phyloP scores from a whole-genome alignment of 1,284 basidiomycete species.

The Kalmanozyma brasiliensis region DNA sequence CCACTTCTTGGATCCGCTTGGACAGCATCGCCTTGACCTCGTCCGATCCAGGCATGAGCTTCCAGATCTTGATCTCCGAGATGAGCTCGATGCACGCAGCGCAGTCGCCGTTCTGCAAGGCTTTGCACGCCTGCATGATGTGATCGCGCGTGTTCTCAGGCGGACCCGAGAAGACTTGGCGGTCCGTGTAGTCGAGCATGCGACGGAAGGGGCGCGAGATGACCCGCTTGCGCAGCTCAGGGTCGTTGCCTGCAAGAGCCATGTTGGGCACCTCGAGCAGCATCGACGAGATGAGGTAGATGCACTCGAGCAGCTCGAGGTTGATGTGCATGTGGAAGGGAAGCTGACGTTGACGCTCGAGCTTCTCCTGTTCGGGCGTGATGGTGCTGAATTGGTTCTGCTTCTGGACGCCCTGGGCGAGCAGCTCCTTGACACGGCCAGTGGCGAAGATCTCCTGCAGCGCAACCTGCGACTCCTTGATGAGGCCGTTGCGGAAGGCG shows the following conservation, averaged over 20 bases:
- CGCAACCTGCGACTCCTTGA: conserved; percentile 91
- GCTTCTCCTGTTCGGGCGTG: conserved; percentile 93
- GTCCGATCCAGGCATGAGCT: conserved; percentile 84
- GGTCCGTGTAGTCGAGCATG: conserved; percentile 94
- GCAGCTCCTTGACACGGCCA: conserved; percentile 91
- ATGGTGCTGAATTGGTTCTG: conserved; percentile 84
- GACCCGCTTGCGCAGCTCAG: conserved; percentile 77
- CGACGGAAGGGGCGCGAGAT: conserved; percentile 96
- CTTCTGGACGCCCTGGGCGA: conserved; percentile 91
- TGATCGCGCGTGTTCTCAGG: conserved; percentile 98
- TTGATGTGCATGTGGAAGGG: conserved; percentile 99
- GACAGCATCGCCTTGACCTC: conserved; percentile 94
- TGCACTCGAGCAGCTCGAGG: conserved; percentile 94
- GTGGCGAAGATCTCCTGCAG: conserved; percentile 96
- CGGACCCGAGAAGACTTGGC: conserved; percentile 96
- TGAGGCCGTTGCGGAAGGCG: conserved; percentile 93
- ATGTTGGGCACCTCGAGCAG: conserved; percentile 95
- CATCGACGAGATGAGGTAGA: conserved; percentile 98
- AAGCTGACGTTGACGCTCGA: conserved; percentile 92
- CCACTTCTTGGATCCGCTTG: conserved; percentile 98
- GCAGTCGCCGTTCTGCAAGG: conserved; percentile 96
- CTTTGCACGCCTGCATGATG: conserved; percentile 99
- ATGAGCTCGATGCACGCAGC: conserved; percentile 91
- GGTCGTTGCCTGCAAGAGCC: conserved; percentile 92
- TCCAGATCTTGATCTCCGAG: conserved; percentile 97